A percentile compares a stretch with the other conserved stretches of the same genome.
These are phyloP conservation scores for Eucalyptus camaldulensis DNA, from an alignment of 345 rosid genomes.

Conservation along the genomic window DNA sequence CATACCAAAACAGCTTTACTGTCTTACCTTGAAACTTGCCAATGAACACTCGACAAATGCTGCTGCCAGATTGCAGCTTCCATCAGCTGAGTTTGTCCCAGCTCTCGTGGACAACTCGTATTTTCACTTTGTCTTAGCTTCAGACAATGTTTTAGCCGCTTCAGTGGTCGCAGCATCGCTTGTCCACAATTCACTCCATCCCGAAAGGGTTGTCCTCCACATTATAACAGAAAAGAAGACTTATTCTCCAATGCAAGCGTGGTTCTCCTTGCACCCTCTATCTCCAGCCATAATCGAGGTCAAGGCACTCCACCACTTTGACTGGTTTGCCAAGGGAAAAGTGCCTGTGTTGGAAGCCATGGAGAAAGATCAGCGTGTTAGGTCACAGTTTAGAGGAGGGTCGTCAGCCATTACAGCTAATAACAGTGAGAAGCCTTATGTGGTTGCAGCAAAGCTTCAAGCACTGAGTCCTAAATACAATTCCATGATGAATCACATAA, in stretches of 20 bases:
- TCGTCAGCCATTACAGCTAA: conserved; percentile 74
- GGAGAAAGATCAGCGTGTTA: conserved; percentile 87
- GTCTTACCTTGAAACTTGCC: conserved; percentile 75
- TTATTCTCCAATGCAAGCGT: conserved; percentile 94
- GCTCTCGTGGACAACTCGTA: conserved; percentile 73
- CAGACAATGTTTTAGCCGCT: conserved; percentile 93
- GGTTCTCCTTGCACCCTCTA: conserved; percentile 88
- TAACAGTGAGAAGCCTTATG: conserved; percentile 55
- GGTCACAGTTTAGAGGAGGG: conserved; percentile 90
- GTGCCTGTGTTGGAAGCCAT: conserved; percentile 94
- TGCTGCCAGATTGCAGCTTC: conserved; percentile 93
- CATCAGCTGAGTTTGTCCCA: conserved; percentile 67
- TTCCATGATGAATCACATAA: conserved; percentile 88
- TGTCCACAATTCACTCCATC: conserved; percentile 51
- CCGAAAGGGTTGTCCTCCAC: conserved; percentile 65
- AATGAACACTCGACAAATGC: conserved; percentile 85
- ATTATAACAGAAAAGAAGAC: conserved; percentile 90
- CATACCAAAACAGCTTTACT: conserved; percentile 91
- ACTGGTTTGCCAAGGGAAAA: conserved; percentile 92
- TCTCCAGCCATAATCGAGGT: conserved; percentile 85
- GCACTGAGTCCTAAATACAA: conserved; percentile 94
- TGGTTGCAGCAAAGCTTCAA: conserved; percentile 86
- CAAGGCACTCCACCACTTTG: conserved; percentile 94
- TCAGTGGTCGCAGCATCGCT: conserved; percentile 78
- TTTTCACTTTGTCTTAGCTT: conserved; percentile 78